phyloP scores from a whole-genome alignment of 2,329 filamentous ascomycete genomes.

The Orbilia javanica region DNA sequence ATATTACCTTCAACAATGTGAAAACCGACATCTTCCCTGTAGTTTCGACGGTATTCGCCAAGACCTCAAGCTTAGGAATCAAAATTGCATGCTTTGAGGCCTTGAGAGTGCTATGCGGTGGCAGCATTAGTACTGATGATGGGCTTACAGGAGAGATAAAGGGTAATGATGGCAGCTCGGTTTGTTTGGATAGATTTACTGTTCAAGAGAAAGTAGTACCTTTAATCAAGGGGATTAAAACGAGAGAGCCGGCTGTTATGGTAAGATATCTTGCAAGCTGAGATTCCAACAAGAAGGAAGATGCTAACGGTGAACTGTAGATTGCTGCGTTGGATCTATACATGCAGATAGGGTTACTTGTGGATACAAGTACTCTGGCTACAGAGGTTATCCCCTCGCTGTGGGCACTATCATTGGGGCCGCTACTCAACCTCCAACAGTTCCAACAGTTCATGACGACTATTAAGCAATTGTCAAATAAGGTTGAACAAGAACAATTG shows the following conservation, averaged over 20 bases:
- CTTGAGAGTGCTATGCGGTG: constrained; percentile 89
- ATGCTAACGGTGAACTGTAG: constrained; percentile 56
- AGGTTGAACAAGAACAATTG: constrained; percentile 88
- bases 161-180: constrained; percentile 76
- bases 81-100: constrained; percentile 93
- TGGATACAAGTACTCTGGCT: constrained; percentile 90
- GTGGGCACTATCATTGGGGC: constrained; percentile 92
- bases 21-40: constrained; percentile 97
- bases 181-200: constrained; percentile 94
- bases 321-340: constrained; percentile 89
- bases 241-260: constrained; percentile 97
- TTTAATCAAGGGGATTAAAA: constrained; percentile 91
- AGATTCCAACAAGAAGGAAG: not conserved
- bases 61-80: constrained; percentile 91
- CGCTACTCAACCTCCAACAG: constrained; percentile 85
- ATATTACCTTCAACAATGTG: constrained; percentile 94
- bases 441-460: constrained; percentile 91
- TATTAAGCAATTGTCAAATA: constrained; percentile 81
- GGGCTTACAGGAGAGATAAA: constrained; percentile 63
- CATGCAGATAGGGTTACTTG: constrained; percentile 81
- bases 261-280: constrained; percentile 62
- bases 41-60: constrained; percentile 88
- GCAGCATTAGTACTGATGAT: constrained; percentile 69
- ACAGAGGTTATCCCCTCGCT: constrained; percentile 89
- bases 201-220: constrained; percentile 98